These are phyloP conservation scores for Comarum palustre DNA, from an alignment of 306 rosid species.

Conservation along the genomic window DNA sequence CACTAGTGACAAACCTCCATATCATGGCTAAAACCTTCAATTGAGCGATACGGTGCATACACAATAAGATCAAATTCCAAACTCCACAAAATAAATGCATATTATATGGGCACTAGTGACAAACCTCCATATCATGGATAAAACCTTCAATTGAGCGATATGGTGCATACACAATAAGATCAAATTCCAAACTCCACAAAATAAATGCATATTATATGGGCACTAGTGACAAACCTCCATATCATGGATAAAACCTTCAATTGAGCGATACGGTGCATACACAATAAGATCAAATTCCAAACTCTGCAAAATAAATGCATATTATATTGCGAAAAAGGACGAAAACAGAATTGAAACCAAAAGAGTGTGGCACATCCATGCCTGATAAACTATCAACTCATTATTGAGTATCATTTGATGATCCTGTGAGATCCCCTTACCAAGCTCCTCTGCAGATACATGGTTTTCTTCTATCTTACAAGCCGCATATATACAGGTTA, in stretches of 20 bases:
- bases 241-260: conserved; percentile 70
- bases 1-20: conserved; percentile 54
- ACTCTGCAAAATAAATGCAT: conserved; percentile 52
- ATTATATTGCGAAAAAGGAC: background rate
- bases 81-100: conserved; percentile 51
- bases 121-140: conserved; percentile 68
- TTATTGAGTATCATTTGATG: conserved; percentile 98
- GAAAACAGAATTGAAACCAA: conserved; percentile 23
- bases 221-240: conserved; percentile 54
- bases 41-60: conserved; percentile 79
- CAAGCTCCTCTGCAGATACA: conserved; percentile 99
- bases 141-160: conserved; percentile 83
- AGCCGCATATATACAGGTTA: conserved; percentile 94
- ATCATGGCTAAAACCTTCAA: conserved; percentile 70
- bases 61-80: conserved; percentile 93
- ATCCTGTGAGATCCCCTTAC: conserved; percentile 98
- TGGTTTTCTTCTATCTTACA: conserved; percentile 99
- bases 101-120: conserved; percentile 9
- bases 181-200: conserved; percentile 84
- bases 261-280: conserved; percentile 80
- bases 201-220: conserved; percentile 9
- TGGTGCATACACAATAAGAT: conserved; percentile 91
- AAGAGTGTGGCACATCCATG: conserved; percentile 61
- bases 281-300: conserved; percentile 93
- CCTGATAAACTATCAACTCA: conserved; percentile 99